Evolutionary conservation across 2,329 filamentous ascomycete species (phyloP), one percentile per base, ranked within the genome.

Genomic region (Fusarium poae): DNA sequence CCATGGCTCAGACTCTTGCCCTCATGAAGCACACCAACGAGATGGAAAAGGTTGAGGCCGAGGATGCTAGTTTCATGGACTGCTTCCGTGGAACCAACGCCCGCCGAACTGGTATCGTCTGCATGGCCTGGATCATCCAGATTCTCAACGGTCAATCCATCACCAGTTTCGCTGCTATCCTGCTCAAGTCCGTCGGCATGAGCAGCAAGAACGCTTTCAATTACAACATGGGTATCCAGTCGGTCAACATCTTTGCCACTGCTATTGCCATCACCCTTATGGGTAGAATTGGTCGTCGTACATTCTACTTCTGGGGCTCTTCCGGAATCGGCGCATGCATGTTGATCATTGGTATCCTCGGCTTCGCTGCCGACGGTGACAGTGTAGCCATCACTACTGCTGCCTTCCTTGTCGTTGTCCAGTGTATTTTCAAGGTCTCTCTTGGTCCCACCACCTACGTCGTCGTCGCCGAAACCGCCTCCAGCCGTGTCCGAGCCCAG

Each of bases 391-490:
- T 80, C 65, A 76, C 75, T 1, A 64, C 60, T 3, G 69, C 70
- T 10, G 64, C 52, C 13, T 50, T 72, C 55, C 35, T 72, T 2
- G 79, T 86, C 35, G 78, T 85, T 5, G 76, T 84, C 27, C 85
- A 94, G 1, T 91, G 91, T 1, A 79, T 83, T 9, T 75, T 80
- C 62, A 73, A 71, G 78, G 79, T 75, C 25, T 80, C 78, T 10
- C 75, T 81, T 1, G 79, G 79, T 3, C 79, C 64, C 51, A 92
- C 97, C 16, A 93, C 91, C 79, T 97, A 96, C 80, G 94, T 92
- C 0, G 85, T 97, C 25, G 93, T 97, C 4, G 87, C 80, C 4
- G 82, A 84, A 72, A 76, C 82, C 2, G 76, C 79, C 0, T 82
- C 81, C 10, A 83, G 79, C n/a, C 81, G 81, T 53, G 77, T 84